A percentile compares a stretch with the other conserved stretches of the same genome.
These are phyloP conservation scores for Eremomyces bilateralis DNA, from an alignment of 495 filamentous ascomycete genomes.

Conservation along the genomic window DNA sequence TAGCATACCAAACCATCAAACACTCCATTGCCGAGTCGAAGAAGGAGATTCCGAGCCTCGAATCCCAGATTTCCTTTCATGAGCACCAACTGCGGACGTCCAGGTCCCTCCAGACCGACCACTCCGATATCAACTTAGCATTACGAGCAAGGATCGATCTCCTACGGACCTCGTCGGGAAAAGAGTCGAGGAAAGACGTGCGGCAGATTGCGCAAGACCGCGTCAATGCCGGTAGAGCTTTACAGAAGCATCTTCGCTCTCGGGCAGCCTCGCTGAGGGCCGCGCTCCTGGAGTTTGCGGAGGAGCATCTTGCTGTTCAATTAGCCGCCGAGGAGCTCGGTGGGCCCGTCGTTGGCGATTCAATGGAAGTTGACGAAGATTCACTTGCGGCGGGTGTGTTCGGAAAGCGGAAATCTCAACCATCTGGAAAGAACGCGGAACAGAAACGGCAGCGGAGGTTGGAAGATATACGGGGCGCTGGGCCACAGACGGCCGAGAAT, in stretches of 20 bases:
- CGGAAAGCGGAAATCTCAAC: conserved; percentile 31
- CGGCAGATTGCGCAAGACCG: conserved; percentile 39
- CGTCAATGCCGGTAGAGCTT: too few species aligned
- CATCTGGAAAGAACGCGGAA: conserved; percentile 19
- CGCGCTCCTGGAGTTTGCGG: conserved; percentile 49
- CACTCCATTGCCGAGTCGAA: conserved; percentile 41
- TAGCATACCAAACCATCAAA: conserved; percentile 44
- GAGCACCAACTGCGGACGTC: too few species aligned
- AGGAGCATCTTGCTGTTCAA: conserved; percentile 52
- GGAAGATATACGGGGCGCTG: conserved; percentile 34
- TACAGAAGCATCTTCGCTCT: conserved; percentile 28
- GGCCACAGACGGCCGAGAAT: conserved; percentile 17
- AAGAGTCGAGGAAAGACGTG: conserved; percentile 34
- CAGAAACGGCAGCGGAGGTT: conserved; percentile 39
- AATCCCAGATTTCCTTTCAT: too few species aligned
- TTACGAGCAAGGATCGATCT: conserved; percentile 37
- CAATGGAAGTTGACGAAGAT: conserved; percentile 37
- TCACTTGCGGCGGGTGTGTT: conserved; percentile 48
- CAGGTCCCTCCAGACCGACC: conserved; percentile 43
- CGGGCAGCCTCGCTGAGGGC: conserved; percentile 34
- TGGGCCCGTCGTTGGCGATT: conserved; percentile 63
- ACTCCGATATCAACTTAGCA: conserved; percentile 25
- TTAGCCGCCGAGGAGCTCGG: conserved; percentile 72
- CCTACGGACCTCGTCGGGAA: conserved; percentile 28
- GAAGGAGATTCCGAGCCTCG: conserved; percentile 31